Percentiles rank a stretch among this genome's conserved stretches.
Conservation (phyloP, 352 stramenopile species). For the Globisporangium carolinianum region DNA sequence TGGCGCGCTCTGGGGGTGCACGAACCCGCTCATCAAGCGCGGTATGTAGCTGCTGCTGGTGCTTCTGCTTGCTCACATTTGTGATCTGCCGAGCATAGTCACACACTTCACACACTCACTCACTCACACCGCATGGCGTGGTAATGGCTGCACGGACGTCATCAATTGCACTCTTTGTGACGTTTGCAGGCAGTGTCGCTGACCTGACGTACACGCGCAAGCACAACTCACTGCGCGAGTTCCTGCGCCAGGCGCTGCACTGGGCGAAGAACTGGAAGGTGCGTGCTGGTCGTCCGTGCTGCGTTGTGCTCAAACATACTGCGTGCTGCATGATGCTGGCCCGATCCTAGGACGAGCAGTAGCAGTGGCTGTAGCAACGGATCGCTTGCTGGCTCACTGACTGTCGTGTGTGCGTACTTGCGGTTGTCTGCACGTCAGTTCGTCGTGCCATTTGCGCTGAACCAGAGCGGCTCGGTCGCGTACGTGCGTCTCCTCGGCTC, state of each 20-base stretch:
- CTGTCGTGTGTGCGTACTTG: background rate
- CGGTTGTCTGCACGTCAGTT: constrained; percentile 29
- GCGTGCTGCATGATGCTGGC: too few species aligned
- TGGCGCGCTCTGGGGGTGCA: constrained; percentile 82
- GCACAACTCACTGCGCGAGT: constrained; percentile 52
- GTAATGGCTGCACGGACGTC: too few species aligned
- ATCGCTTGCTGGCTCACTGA: background rate
- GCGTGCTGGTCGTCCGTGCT: background rate
- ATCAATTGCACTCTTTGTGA: background rate
- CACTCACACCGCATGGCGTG: background rate
- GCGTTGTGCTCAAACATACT: background rate
- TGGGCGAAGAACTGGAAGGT: constrained; percentile 75
- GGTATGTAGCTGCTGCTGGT: constrained; percentile 20
- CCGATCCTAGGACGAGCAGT: too few species aligned
- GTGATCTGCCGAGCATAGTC: background rate
- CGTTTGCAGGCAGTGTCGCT: constrained; percentile 34
- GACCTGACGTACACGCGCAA: constrained; percentile 48
- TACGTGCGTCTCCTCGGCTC: constrained; percentile 79
- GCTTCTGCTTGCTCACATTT: background rate
- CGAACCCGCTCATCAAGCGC: constrained; percentile 80
- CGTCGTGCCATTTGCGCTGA: constrained; percentile 72
- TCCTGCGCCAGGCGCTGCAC: constrained; percentile 33
- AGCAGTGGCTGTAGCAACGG: background rate
- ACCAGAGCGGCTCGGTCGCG: constrained; percentile 77
- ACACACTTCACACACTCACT: background rate